Conservation (phyloP, 2,329 filamentous ascomycete genomes). For the Scorias spongiosa region DNA sequence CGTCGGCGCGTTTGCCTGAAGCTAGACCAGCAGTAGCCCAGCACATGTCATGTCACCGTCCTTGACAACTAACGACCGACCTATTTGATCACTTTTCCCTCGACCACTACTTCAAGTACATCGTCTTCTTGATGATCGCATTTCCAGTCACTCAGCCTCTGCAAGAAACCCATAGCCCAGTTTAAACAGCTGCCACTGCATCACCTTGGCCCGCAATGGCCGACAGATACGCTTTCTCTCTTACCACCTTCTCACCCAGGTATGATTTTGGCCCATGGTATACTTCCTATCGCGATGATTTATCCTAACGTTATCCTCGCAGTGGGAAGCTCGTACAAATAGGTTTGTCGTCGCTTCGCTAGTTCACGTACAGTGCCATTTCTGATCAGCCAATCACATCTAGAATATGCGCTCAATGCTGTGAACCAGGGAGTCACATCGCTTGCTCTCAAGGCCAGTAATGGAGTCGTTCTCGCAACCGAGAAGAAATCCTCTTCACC, state of each 20-base stretch:
- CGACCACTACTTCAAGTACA: no score
- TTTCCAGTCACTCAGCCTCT: no score
- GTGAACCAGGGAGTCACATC: slow-evolving; percentile 99
- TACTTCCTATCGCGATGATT: background rate
- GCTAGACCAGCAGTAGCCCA: background rate
- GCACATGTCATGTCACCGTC: background rate
- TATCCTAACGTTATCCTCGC: slow-evolving; percentile 3
- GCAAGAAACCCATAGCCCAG: no score
- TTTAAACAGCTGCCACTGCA: no score
- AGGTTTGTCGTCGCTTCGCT: slow-evolving; percentile 37
- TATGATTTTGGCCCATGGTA: slow-evolving; percentile 33
- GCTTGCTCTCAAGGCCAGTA: slow-evolving; percentile 97
- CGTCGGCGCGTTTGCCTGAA: background rate
- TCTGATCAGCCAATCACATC: slow-evolving; percentile 1
- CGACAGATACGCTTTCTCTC: slow-evolving; percentile 96
- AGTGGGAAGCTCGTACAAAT: slow-evolving; percentile 99
- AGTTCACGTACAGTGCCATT: slow-evolving; percentile 2
- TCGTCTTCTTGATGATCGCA: no score
- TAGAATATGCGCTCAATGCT: slow-evolving; percentile 97
- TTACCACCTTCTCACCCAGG: slow-evolving; percentile 99
- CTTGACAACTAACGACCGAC: no score
- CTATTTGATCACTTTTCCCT: no score
- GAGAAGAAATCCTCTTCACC: slow-evolving; percentile 99
- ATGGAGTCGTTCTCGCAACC: slow-evolving; percentile 95
- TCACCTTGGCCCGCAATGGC: slow-evolving; percentile 50